phyloP scores from a whole-genome alignment of 306 rosid genomes.

The Prunus kanzakura region DNA sequence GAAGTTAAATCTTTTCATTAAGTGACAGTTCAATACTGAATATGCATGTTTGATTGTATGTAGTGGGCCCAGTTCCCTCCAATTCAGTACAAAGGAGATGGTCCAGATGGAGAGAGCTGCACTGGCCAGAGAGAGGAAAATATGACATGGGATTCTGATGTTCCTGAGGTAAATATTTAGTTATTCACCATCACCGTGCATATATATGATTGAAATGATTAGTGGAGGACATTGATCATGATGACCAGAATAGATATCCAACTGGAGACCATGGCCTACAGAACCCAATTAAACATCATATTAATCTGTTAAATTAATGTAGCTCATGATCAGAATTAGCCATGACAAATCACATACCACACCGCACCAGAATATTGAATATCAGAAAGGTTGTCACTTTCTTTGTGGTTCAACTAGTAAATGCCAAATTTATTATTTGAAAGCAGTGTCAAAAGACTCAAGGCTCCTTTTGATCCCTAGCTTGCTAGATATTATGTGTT shows the following conservation, averaged over 20 bases:
- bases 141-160: constrained; percentile 36
- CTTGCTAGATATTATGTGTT: neutral
- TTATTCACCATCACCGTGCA: neutral
- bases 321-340: constrained; percentile 7
- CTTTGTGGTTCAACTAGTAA: constrained; percentile 10
- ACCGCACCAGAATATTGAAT: neutral
- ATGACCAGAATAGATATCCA: neutral
- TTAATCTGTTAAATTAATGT: neutral
- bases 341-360: neutral
- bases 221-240: neutral
- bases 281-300: neutral
- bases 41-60: constrained; percentile 6
- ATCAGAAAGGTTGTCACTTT: neutral
- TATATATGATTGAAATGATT: neutral
- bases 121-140: constrained; percentile 37
- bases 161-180: constrained; percentile 14
- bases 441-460: neutral
- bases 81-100: constrained; percentile 46
- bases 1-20: neutral
- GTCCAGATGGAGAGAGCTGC: constrained; percentile 36
- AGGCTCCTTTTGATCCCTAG: neutral
- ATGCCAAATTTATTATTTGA: constrained; percentile 10
- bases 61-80: constrained; percentile 93
- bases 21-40: too few species aligned
- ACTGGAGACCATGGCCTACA: constrained; percentile 4